These are phyloP conservation scores for Vigna unguiculata DNA, from an alignment of 306 rosid genomes.

Conservation along the genomic window DNA sequence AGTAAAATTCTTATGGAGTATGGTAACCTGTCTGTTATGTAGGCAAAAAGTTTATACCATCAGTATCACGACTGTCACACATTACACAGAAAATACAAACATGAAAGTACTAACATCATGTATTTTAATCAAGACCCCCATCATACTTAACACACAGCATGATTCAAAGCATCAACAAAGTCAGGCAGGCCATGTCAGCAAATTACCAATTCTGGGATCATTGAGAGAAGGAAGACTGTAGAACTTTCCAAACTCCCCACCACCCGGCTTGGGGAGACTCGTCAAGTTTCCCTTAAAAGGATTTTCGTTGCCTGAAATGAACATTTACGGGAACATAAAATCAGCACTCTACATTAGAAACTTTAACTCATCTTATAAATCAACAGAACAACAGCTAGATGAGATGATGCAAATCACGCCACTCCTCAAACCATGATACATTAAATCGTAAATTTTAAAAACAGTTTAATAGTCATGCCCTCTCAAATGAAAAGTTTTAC, in stretches of 20 bases:
- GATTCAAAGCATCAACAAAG: neutral
- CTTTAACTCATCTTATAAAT: neutral
- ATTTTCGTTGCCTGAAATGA: conserved; percentile 55
- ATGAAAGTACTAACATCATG: conserved; percentile 14
- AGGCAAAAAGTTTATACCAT: conserved; percentile 31
- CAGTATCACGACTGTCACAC: conserved; percentile 6
- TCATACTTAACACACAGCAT: neutral
- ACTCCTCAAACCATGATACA: conserved; percentile 9
- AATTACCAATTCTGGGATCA: conserved; percentile 91
- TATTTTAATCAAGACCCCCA: conserved; percentile 12
- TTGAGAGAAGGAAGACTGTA: conserved; percentile 93
- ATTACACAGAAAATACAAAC: neutral
- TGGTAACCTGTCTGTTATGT: conserved; percentile 78
- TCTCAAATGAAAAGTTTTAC: neutral
- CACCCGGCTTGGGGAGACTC: conserved; percentile 92
- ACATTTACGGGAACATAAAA: conserved; percentile 50
- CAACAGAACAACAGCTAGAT: neutral
- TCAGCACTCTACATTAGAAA: conserved; percentile 1
- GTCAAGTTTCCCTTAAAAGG: conserved; percentile 90
- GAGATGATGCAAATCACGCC: neutral
- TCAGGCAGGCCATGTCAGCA: conserved; percentile 23
- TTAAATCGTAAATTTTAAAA: conserved; percentile 4
- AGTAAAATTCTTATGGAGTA: conserved; percentile 89
- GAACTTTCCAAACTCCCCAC: conserved; percentile 94
- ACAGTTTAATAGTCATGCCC: neutral